Conservation (phyloP, 495 filamentous ascomycete species). For the Clohesyomyces aquaticus region DNA sequence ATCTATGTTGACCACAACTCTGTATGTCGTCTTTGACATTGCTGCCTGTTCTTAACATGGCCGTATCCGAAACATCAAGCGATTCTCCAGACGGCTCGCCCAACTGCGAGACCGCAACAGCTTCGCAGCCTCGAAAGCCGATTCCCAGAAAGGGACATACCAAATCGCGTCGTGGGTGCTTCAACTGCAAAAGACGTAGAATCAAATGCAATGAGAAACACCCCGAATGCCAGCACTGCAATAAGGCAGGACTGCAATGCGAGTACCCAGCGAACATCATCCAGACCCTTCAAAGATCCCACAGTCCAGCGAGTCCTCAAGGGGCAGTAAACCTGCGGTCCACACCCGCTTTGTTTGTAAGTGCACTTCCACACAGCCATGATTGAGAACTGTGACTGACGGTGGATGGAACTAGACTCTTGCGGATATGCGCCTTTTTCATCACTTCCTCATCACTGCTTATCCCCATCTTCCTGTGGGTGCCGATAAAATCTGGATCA, state of each 20-base stretch:
- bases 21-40: constrained; percentile 12
- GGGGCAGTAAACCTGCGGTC: constrained; percentile 29
- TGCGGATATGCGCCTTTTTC: constrained; percentile 56
- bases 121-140: constrained; percentile 35
- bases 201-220: constrained; percentile 68
- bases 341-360: constrained; percentile 38
- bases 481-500: constrained; percentile 61
- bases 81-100: constrained; percentile 25
- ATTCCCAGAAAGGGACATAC: constrained; percentile 53
- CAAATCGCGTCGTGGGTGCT: constrained; percentile 66
- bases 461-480: constrained; percentile 65
- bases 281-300: constrained; percentile 22
- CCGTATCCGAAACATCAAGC: constrained; percentile 28
- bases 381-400: constrained; percentile 22
- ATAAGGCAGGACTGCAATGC: constrained; percentile 60
- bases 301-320: constrained; percentile 26
- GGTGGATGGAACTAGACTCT: constrained; percentile 14
- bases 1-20: background rate
- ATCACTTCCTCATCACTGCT: constrained; percentile 62
- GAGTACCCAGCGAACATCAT: constrained; percentile 56
- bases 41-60: constrained; percentile 30
- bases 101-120: constrained; percentile 15
- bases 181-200: constrained; percentile 64
- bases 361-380: constrained; percentile 9
- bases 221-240: constrained; percentile 63